phyloP scores from a whole-genome alignment of 1,139 yeast genomes.

The Ogataea hybrid region DNA sequence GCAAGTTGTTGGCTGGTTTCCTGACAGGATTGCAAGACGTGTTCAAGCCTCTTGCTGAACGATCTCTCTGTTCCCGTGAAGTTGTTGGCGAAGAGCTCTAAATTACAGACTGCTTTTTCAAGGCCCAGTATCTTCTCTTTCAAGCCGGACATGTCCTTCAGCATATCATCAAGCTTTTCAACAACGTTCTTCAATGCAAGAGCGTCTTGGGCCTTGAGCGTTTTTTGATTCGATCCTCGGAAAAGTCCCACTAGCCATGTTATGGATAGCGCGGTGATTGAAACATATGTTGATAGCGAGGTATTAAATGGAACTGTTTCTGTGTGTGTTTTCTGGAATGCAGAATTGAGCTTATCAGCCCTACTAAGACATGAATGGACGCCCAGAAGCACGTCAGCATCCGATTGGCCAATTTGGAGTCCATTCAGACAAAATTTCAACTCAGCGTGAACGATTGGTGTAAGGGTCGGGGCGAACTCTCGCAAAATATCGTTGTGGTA shows the following conservation, averaged over 20 bases:
- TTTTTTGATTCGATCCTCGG: neutral
- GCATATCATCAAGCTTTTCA: constrained; percentile 1
- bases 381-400: constrained; percentile 12
- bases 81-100: constrained; percentile 15
- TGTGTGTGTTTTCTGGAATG: neutral
- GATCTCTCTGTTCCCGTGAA: constrained; percentile 9
- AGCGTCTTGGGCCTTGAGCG: neutral
- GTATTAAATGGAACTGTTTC: neutral
- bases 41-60: constrained; percentile 4
- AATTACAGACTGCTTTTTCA: constrained; percentile 17
- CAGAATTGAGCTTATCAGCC: constrained; percentile 13
- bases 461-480: constrained; percentile 12
- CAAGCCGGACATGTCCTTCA: constrained; percentile 13
- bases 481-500: constrained; percentile 12
- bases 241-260: neutral
- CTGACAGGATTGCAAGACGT: constrained; percentile 4
- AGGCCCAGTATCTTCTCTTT: constrained; percentile 20
- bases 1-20: neutral
- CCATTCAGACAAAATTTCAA: constrained; percentile 16
- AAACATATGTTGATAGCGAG: constrained; percentile 1
- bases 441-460: constrained; percentile 16
- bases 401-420: constrained; percentile 4
- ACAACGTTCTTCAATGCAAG: neutral
- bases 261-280: neutral
- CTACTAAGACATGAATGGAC: constrained; percentile 16